Evolutionary conservation across 2,329 filamentous ascomycete species (phyloP), one percentile per base, ranked within the genome.

Genomic region (Fusarium clavum): DNA sequence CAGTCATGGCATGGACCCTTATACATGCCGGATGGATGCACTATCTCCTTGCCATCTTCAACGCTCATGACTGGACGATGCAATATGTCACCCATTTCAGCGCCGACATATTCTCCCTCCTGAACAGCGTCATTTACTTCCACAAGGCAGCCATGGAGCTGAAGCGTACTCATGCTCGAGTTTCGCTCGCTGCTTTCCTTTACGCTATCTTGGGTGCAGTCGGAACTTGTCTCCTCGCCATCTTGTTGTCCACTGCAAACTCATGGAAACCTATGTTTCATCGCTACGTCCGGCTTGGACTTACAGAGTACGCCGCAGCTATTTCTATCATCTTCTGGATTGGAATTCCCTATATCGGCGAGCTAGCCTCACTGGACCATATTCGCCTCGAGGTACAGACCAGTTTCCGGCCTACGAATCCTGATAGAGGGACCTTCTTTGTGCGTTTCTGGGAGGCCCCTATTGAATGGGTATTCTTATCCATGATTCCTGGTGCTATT

Each of bases 31-130:
- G 83, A 10, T 91, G 89, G 89, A 86, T 91, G 83, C 87, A 90
- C 73, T 86, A 86, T 70, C 77, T 91, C 5, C 81, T 91, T 14
- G 88, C 89, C 57, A 85, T 90, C 53, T 86, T 91, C 78, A 91
- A 91, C 76, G 89, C 88, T 6, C 88, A 91, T 73, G 88, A 91
- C 77, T 91, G 88, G 87, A 91, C 89, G 0, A 91, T 91, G 89
- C 83, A 87, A 71, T 91, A 91, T 77, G 89, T 91, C 51, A 91
- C 89, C 4, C 88, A 85, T 22, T 91, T 91, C 76, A 89, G 84
- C 64, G 88, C 87, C 45, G 89, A 91, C 75, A 89, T 91, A 57
- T 91, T 91, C 75, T 89, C 88, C 4, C 82, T 91, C 11, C 80
- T 91, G 29, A 91, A 91, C 77, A 89, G 87, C 70, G 85, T 91